phyloP scores from a whole-genome alignment of 2,329 filamentous ascomycete genomes.

The Canariomyces notabilis region DNA sequence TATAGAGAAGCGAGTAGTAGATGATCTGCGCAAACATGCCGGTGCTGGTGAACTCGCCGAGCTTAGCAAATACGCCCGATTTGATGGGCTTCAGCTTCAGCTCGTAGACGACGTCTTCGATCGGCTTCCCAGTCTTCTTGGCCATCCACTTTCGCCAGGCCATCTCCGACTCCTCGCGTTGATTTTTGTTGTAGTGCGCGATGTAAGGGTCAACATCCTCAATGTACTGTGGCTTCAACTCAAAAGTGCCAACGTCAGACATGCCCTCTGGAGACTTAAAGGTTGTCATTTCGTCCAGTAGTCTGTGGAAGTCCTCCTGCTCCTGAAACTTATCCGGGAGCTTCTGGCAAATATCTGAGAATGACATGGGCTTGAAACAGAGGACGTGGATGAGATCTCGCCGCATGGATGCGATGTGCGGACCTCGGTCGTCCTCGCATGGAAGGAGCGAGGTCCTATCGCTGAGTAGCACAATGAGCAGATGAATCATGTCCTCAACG shows the following conservation, averaged over 20 bases:
- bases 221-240: conserved; percentile 79
- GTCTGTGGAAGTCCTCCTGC: conserved; percentile 77
- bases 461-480: conserved; percentile 84
- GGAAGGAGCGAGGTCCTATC: conserved; percentile 78
- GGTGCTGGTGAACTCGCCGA: conserved; percentile 76
- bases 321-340: conserved; percentile 87
- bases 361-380: conserved; percentile 93
- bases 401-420: conserved; percentile 67
- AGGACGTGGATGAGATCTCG: conserved; percentile 89
- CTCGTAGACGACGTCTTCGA: conserved; percentile 85
- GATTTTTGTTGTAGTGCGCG: conserved; percentile 93
- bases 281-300: conserved; percentile 80
- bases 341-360: conserved; percentile 82
- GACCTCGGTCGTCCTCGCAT: conserved; percentile 58
- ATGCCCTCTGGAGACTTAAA: conserved; percentile 89
- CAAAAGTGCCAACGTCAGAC: conserved; percentile 89
- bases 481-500: conserved; percentile 90
- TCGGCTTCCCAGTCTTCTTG: conserved; percentile 75
- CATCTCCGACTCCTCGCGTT: conserved; percentile 88
- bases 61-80: conserved; percentile 68
- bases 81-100: conserved; percentile 73
- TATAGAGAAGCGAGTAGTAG: conserved; percentile 81
- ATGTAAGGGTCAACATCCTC: conserved; percentile 93
- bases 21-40: conserved; percentile 86
- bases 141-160: conserved; percentile 84